Conservation (phyloP, 805 yeast species). For the Cyberlindnera samutprakarnensis region DNA sequence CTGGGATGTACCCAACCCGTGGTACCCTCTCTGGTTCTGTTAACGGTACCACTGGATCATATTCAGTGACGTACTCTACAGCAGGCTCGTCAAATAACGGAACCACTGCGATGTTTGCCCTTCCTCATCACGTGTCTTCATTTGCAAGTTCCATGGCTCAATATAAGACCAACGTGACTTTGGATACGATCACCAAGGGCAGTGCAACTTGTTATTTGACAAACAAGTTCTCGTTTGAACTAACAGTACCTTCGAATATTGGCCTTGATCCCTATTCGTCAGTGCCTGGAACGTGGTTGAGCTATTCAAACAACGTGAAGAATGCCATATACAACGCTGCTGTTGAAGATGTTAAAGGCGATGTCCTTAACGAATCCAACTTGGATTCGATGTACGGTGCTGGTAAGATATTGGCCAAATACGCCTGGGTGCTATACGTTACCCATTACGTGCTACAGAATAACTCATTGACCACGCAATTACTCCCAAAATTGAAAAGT, state of each 20-base stretch:
- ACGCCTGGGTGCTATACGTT: constrained; percentile 77
- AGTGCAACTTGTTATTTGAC: constrained; percentile 38
- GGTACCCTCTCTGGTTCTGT: constrained; percentile 38
- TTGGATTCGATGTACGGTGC: constrained; percentile 84
- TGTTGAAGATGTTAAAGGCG: constrained; percentile 25
- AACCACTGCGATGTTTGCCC: constrained; percentile 45
- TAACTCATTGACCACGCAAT: constrained; percentile 36
- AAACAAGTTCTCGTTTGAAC: constrained; percentile 30
- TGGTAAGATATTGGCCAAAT: constrained; percentile 85
- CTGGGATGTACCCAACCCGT: constrained; percentile 52
- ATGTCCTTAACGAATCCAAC: constrained; percentile 41
- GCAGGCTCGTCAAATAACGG: constrained; percentile 41
- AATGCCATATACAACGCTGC: constrained; percentile 28
- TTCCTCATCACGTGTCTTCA: constrained; percentile 56
- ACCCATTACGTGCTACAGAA: constrained; percentile 61
- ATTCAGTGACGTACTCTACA: constrained; percentile 35
- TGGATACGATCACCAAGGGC: constrained; percentile 47
- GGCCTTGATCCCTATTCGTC: constrained; percentile 38
- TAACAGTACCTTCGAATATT: constrained; percentile 35
- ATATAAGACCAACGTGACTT: constrained; percentile 26
- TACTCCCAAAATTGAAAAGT: constrained; percentile 51
- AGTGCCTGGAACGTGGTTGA: constrained; percentile 18
- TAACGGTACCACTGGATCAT: constrained; percentile 30
- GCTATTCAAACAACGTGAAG: constrained; percentile 25
- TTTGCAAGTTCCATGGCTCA: constrained; percentile 26